Evolutionary conservation across 1,284 basidiomycete species (phyloP), one percentile per base, ranked within the genome.

Genomic region (Omphalotus olearius): DNA sequence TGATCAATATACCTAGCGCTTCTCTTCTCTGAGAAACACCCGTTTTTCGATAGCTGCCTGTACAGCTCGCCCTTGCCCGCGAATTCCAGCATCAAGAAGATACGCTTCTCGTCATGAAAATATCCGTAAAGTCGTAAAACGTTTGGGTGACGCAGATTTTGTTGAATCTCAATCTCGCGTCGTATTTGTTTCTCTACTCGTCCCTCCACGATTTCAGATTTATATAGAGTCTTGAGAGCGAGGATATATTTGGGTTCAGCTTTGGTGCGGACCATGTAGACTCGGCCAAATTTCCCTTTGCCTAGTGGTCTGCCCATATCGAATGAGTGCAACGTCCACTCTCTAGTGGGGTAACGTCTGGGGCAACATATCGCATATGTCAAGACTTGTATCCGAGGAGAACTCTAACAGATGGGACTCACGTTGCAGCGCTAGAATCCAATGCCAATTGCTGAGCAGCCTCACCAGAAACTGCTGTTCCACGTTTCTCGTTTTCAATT

Each of bases 81-180:
- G 61, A 82, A 85, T 60, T 86, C 83, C 35, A 85, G 68, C 68
- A 85, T 81, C 50, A 86, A 67, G 66, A 85, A 85, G 55, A 85
- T 81, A 17, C 83, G 73, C 57, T 82, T 82, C 46, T 75, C 71
- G 60, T 86, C 83, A 63, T 85, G 80, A 58, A 86, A 86, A 66
- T 83, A 85, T 13, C 82, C 82, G 57, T 85, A 81, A 16, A 86
- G 69, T 6, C 96, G 84, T 7, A 99, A 75, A 55, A 99, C 88
- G 66, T 99, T 88, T 0, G 97, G 97, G 67, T 99, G 97, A 47
- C 96, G 83, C 42, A 98, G 79, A 70, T 99, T 96, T 70, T 17
- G 92, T 65, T 99, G 97, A 57, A 99, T 99, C 69, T 99, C 97
- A 61, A 99, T 98, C 70, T 99, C 97, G 48, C 97, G 81, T 40